These are phyloP conservation scores for Sclerotinia minor DNA, from an alignment of 2,329 filamentous ascomycete species.

Conservation along the genomic window DNA sequence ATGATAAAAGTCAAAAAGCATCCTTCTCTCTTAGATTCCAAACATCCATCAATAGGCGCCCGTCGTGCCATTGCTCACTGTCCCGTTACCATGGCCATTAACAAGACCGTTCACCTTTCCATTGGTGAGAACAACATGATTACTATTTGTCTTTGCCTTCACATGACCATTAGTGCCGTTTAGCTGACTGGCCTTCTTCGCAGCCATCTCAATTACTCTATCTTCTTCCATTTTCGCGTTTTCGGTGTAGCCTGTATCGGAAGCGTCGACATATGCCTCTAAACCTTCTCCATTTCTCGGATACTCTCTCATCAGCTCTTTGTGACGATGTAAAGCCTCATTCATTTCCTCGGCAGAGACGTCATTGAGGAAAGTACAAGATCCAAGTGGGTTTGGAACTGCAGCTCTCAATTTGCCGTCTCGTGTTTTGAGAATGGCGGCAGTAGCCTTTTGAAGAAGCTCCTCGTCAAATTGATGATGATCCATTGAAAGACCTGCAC, in stretches of 20 bases:
- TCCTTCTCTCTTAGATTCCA: background rate
- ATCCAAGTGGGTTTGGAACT: conserved; percentile 66
- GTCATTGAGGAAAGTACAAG: conserved; percentile 69
- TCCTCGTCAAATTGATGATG: conserved; percentile 66
- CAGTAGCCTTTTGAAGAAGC: conserved; percentile 64
- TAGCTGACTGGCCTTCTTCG: conserved; percentile 34
- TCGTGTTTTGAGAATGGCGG: conserved; percentile 69
- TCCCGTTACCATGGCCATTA: background rate
- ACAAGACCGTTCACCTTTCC: conserved; percentile 1
- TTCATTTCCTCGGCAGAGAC: conserved; percentile 63
- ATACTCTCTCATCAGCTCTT: conserved; percentile 61
- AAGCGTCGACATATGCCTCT: conserved; percentile 68
- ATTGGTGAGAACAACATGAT: background rate
- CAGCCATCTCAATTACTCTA: conserved; percentile 30
- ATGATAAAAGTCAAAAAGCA: background rate
- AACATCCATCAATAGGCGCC: conserved; percentile 4
- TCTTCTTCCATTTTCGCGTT: conserved; percentile 38
- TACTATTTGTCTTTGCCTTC: background rate
- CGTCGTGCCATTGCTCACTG: conserved; percentile 10
- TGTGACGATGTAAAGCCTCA: conserved; percentile 60
- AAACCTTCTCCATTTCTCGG: conserved; percentile 64
- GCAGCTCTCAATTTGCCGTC: conserved; percentile 68
- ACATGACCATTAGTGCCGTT: conserved; percentile 33
- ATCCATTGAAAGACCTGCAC: conserved; percentile 70
- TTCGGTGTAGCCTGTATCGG: conserved; percentile 60